Percentiles rank a stretch among this genome's conserved stretches.
Conservation (phyloP, 768 basidiomycete genomes). For the Galerina marginata region DNA sequence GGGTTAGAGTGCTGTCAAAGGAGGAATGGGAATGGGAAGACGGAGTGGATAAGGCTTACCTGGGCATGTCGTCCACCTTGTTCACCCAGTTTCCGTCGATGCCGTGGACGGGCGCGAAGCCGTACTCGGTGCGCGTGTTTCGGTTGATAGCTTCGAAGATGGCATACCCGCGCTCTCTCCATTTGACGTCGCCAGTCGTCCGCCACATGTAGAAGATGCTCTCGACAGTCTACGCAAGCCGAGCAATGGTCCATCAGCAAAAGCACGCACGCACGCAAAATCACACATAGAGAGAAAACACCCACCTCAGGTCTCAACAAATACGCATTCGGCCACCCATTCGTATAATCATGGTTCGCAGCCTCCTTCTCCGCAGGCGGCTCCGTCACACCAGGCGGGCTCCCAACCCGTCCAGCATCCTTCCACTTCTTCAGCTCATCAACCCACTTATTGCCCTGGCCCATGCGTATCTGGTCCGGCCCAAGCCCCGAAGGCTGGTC, state of each 20-base stretch:
- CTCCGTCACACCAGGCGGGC: constrained; percentile 53
- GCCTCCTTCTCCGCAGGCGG: constrained; percentile 26
- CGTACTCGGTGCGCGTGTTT: constrained; percentile 56
- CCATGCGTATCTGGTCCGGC: constrained; percentile 58
- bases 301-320: constrained; percentile 72
- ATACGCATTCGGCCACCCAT: constrained; percentile 42
- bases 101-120: constrained; percentile 59
- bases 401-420: constrained; percentile 40
- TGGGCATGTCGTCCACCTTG: constrained; percentile 71
- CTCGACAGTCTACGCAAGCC: constrained; percentile 62
- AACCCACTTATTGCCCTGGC: constrained; percentile 47
- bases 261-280: neutral
- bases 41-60: constrained; percentile 44
- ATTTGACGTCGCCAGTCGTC: constrained; percentile 64
- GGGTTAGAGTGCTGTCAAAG: neutral
- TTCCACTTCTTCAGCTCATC: constrained; percentile 53
- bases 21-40: neutral
- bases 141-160: constrained; percentile 70
- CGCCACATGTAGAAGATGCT: constrained; percentile 74
- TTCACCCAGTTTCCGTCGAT: constrained; percentile 44
- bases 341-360: constrained; percentile 56
- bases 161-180: constrained; percentile 75
- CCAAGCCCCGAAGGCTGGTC: constrained; percentile 71
- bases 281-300: neutral
- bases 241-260: neutral